Base-by-base conservation (phyloP, 495 filamentous ascomycete species). In the Podospora appendiculata region DNA sequence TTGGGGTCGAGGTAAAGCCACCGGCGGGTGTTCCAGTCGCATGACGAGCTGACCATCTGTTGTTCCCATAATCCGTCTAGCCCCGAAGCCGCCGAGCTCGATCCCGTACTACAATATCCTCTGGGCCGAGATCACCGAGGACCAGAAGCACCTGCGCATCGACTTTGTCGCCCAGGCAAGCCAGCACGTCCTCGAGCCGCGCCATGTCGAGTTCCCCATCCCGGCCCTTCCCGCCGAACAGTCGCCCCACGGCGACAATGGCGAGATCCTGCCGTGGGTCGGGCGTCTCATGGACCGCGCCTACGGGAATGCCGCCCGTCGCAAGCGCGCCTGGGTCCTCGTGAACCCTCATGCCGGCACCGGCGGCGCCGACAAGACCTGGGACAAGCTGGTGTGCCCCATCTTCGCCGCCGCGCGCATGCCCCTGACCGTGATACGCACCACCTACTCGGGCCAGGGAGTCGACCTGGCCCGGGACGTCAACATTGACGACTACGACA, bases 341-440 rank as follows among this genome's bases (percentile, higher is more conserved):
- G 78, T 98, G 55, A 98, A 97, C 60, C 93, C 93, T 0, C 86
- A 91, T 55, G 88, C 90, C 19, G 93, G 93, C 6, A 83, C 89
- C 19, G 90, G 92, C 11, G 79, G 77, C 32, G 93, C 90, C 13
- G 72, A 75, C 43, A 84, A 82, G 56, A 77, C 85, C 52, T 98
- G 89, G 76, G 69, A 81, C 49, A 80, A 79, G 46, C 76, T 92
- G 53, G 84, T 91, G 39, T 84, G 85, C 58, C 89, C 91, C 6
- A 75, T 98, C 40, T 85, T 98, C 59, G 83, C 85, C 8, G 90
- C 90, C 3, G 90, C 92, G 0, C 76, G 77, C 17, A 95, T 89
- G 70, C 72, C 80, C 45, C 56, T 96, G 3, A 86, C 93, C 58
- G 78, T 94, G 35, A 80, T 90, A 54, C 76, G 70, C 36, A 96